Evolutionary conservation across 1,284 basidiomycete genomes (phyloP), one percentile per base, ranked within the genome.

Genomic region (Ustilago cynodontis): DNA sequence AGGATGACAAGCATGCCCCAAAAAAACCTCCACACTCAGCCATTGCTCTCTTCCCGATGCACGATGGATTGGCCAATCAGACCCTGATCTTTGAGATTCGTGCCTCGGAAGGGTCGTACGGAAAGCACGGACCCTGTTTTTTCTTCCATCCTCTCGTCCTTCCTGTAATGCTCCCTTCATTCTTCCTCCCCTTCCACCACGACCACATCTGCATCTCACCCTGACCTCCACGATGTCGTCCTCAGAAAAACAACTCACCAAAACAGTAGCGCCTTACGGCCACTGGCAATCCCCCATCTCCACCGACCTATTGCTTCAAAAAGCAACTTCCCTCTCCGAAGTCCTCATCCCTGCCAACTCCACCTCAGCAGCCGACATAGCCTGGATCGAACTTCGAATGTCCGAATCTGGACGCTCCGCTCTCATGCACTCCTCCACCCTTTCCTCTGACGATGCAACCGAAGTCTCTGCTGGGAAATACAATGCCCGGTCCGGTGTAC

Each of bases 361-460:
- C 4, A 56, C 64, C 3, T 49, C 65, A 13, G 52, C 57, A 2
- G 87, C 87, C 2, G 86, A 85, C 8, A 82, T 91, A 24, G 92
- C 91, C 77, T 90, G 91, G 84, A 78, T 91, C 56, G 92, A 93
- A 80, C 87, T 86, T 10, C 86, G 92, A 10, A 91, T 92, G 0
- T 87, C 88, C 16, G 91, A 93, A 79, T 88, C 85, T 14, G 90
- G 92, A 8, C 87, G 91, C 1, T 87, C 81, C 54, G 90, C 90
- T 0, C 85, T 92, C 11, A 89, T 92, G 49, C 71, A 71, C 37
- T 87, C 90, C 47, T 74, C 85, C 24, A 87, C 86, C 20, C 65
- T 73, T 9, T 43, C 65, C 3, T 53, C 68, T 29, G 51, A 58
- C 0, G 60, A 59, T 14, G 74, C 74, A 4, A 37, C 31, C 14